phyloP scores from a whole-genome alignment of 2,329 filamentous ascomycete species.

The Gliomastix tumulicola region DNA sequence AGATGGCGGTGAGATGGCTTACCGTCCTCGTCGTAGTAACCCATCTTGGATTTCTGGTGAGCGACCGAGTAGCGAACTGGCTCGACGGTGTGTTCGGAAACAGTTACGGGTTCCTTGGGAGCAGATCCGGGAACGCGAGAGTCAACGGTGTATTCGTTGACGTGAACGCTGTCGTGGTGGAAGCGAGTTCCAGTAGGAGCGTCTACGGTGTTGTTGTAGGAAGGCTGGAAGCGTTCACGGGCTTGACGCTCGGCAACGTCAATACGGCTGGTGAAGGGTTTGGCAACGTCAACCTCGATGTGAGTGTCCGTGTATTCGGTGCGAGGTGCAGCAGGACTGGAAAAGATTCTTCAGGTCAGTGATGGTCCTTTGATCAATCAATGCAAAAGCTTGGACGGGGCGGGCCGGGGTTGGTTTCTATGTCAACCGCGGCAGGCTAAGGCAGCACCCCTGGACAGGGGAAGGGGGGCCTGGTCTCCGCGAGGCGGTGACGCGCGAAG shows the following conservation, averaged over 20 bases:
- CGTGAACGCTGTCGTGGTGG: conserved; percentile 14
- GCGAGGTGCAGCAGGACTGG: conserved; percentile 20
- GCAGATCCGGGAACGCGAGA: conserved; percentile 31
- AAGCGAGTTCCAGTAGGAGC: conserved; percentile 9
- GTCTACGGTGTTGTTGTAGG: conserved; percentile 28
- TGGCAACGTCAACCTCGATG: conserved; percentile 51
- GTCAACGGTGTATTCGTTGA: conserved; percentile 31
- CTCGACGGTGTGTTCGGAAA: conserved; percentile 62
- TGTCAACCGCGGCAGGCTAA: conserved; percentile 11
- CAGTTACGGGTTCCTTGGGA: conserved; percentile 48
- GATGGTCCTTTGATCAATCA: too few species aligned
- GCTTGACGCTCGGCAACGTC: conserved; percentile 62
- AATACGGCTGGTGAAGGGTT: conserved; percentile 40
- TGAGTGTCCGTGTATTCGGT: conserved; percentile 54
- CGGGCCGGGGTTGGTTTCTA: conserved; percentile 11
- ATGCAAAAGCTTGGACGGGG: too few species aligned
- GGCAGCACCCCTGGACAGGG: conserved; percentile 1
- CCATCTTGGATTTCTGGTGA: conserved; percentile 49
- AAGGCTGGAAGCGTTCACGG: conserved; percentile 52
- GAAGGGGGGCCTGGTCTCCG: too few species aligned
- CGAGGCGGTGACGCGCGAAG: conserved; percentile 4
- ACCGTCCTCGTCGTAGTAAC: conserved; percentile 60
- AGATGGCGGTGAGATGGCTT: conserved; percentile 18
- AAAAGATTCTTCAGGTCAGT: conserved; percentile 3
- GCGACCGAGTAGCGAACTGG: conserved; percentile 33